These are phyloP conservation scores for Shiraia sp. DNA, from an alignment of 2,329 filamentous ascomycete species.

Conservation along the genomic window DNA sequence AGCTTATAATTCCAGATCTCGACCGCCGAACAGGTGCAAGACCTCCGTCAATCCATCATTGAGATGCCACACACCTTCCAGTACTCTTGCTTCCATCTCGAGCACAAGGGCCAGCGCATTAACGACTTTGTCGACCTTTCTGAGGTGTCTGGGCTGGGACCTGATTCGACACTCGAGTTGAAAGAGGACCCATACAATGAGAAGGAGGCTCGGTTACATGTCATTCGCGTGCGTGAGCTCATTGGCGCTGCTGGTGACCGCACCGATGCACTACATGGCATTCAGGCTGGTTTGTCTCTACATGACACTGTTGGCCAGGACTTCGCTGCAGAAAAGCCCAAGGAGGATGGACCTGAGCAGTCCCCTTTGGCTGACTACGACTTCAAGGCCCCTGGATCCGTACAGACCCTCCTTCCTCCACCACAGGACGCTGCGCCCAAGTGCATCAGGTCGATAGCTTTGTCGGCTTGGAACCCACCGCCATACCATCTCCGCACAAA, in stretches of 20 bases:
- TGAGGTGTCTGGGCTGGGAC: slow-evolving; percentile 78
- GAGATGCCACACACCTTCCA: slow-evolving; percentile 91
- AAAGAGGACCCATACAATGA: slow-evolving; percentile 97
- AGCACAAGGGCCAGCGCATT: slow-evolving; percentile 84
- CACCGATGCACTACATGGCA: slow-evolving; percentile 82
- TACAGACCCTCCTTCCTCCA: slow-evolving; percentile 72
- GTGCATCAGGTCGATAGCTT: slow-evolving; percentile 83
- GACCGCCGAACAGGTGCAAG: slow-evolving; percentile 93
- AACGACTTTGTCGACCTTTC: slow-evolving; percentile 94
- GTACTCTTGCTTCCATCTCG: slow-evolving; percentile 98
- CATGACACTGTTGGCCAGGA: slow-evolving; percentile 73
- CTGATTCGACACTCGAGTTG: slow-evolving; percentile 77
- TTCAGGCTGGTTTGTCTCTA: slow-evolving; percentile 81
- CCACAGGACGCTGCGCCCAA: slow-evolving; percentile 73
- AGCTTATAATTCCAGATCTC: slow-evolving; percentile 66
- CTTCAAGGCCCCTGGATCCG: slow-evolving; percentile 68
- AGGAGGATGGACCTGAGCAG: slow-evolving; percentile 37
- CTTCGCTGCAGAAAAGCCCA: slow-evolving; percentile 31
- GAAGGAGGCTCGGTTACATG: slow-evolving; percentile 94
- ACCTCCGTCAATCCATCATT: slow-evolving; percentile 94
- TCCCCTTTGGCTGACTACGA: slow-evolving; percentile 69
- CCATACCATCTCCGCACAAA: slow-evolving; percentile 88
- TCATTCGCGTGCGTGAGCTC: slow-evolving; percentile 87
- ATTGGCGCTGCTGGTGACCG: slow-evolving; percentile 90
- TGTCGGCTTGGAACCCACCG: slow-evolving; percentile 96